phyloP scores from a whole-genome alignment of 2,329 filamentous ascomycete species.

The Botrytis porri region DNA sequence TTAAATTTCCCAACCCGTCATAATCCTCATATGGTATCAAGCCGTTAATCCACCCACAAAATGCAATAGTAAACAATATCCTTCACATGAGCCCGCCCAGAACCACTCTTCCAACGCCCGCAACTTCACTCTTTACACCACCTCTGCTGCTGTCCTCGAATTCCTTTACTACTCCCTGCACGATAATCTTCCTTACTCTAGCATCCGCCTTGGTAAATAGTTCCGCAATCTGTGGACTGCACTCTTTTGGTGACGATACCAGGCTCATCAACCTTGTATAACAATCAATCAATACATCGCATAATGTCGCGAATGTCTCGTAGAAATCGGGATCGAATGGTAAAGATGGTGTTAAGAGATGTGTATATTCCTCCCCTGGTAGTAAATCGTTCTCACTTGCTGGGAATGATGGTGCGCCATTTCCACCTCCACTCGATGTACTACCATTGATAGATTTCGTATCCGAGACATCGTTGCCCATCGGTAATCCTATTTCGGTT shows the following conservation, averaged over 20 bases:
- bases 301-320: constrained; percentile 92
- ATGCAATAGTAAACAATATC: constrained; percentile 21
- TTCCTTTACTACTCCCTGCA: constrained; percentile 82
- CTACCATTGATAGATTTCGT: constrained; percentile 45
- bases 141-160: constrained; percentile 84
- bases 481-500: constrained; percentile 56
- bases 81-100: constrained; percentile 74
- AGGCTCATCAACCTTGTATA: constrained; percentile 77
- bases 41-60: constrained; percentile 5
- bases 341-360: constrained; percentile 84
- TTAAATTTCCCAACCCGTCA: not conserved
- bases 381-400: constrained; percentile 64
- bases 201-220: constrained; percentile 87
- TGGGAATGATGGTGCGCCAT: constrained; percentile 45
- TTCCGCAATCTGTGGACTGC: constrained; percentile 69
- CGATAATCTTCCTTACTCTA: constrained; percentile 81
- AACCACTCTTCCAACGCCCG: constrained; percentile 83
- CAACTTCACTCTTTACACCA: constrained; percentile 76
- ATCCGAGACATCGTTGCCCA: constrained; percentile 48
- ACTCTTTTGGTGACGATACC: constrained; percentile 71
- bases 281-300: constrained; percentile 90
- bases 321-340: constrained; percentile 98
- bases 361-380: constrained; percentile 82
- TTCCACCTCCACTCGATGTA: constrained; percentile 40
- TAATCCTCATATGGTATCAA: constrained; percentile 17